A percentile compares a stretch with the other conserved stretches of the same genome.
phyloP scores from a whole-genome alignment of 2,329 filamentous ascomycete species.

The Leptosphaerulina australis region DNA sequence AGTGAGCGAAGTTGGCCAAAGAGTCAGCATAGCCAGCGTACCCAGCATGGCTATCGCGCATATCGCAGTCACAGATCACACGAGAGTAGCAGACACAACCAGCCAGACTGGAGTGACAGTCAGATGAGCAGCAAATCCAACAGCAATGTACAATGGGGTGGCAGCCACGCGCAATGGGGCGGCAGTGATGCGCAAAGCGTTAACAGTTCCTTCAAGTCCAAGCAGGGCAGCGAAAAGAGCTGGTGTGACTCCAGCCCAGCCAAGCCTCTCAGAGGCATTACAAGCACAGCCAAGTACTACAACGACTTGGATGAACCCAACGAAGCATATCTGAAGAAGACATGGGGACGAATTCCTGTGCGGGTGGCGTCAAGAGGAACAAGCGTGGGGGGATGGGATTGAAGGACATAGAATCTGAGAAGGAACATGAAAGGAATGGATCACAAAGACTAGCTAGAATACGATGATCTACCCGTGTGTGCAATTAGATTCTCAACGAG shows the following conservation, averaged over 20 bases:
- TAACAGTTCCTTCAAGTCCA: neutral
- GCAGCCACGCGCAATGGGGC: neutral
- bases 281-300: slow-evolving; percentile 10
- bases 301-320: slow-evolving; percentile 32
- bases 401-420: neutral
- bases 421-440: slow-evolving; percentile 3
- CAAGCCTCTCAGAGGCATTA: no score
- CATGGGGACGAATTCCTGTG: slow-evolving; percentile 26
- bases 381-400: slow-evolving; percentile 18
- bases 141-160: neutral
- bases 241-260: no score
- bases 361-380: slow-evolving; percentile 19
- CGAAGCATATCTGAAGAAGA: slow-evolving; percentile 31
- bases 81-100: neutral
- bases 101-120: neutral
- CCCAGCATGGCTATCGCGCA: neutral
- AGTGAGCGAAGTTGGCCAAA: slow-evolving; percentile 17
- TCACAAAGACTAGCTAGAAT: neutral
- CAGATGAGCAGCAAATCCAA: neutral
- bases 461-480: slow-evolving; percentile 1
- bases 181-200: neutral
- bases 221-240: neutral
- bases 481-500: no score
- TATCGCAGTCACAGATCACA: neutral
- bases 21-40: slow-evolving; percentile 3